A percentile compares a stretch with the other conserved stretches of the same genome.
Evolutionary conservation across 2,329 filamentous ascomycete genomes (phyloP).

Genomic region (Paecilomyces niveus): DNA sequence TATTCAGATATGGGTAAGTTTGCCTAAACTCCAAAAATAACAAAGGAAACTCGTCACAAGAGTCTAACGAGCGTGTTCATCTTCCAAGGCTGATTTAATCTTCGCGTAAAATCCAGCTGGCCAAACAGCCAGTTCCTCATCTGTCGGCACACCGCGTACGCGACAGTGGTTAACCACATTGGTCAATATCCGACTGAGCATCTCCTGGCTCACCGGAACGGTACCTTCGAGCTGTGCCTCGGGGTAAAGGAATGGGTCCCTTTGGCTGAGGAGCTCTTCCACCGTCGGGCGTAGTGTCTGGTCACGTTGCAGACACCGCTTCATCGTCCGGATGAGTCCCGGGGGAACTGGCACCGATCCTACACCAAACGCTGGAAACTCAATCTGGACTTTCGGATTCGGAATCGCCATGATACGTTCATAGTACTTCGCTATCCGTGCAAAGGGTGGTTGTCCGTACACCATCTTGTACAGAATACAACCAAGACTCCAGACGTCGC

Average conservation of each 20-base stretch:
- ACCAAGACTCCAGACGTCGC: slow-evolving; percentile 91
- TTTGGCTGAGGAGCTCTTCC: slow-evolving; percentile 47
- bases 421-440: slow-evolving; percentile 81
- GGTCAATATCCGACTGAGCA: slow-evolving; percentile 52
- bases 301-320: slow-evolving; percentile 53
- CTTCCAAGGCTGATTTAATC: slow-evolving; percentile 39
- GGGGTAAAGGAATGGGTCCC: slow-evolving; percentile 53
- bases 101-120: slow-evolving; percentile 42
- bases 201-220: slow-evolving; percentile 49
- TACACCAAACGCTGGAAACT: slow-evolving; percentile 39
- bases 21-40: not conserved
- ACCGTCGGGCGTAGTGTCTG: slow-evolving; percentile 51
- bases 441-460: slow-evolving; percentile 93
- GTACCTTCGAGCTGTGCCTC: slow-evolving; percentile 41
- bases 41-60: not conserved
- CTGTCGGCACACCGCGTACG: slow-evolving; percentile 48
- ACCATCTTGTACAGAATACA: slow-evolving; percentile 98
- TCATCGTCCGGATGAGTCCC: slow-evolving; percentile 49
- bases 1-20: not conserved
- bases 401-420: slow-evolving; percentile 60
- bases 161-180: slow-evolving; percentile 55
- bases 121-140: slow-evolving; percentile 48
- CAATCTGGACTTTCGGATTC: slow-evolving; percentile 42
- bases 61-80: slow-evolving; percentile 21
- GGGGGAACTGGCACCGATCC: slow-evolving; percentile 47